Evolutionary conservation across 2,329 filamentous ascomycete species (phyloP).

Genomic region (Thielaviopsis ethacetica): DNA sequence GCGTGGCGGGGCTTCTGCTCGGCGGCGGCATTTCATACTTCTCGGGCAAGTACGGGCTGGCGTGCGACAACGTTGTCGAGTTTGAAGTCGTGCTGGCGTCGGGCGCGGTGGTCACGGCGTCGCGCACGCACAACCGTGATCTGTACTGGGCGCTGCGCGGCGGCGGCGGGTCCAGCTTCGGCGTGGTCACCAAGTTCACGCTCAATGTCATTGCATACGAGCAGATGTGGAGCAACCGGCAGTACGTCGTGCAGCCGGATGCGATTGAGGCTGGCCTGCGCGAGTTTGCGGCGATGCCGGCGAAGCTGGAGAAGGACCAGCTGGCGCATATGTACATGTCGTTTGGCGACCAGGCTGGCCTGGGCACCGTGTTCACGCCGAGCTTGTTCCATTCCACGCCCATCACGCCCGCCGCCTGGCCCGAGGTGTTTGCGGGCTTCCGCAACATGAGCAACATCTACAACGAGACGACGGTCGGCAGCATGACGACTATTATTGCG

Average conservation of each 20-base stretch:
- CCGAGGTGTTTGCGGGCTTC: neutral
- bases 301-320: constrained; percentile 7
- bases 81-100: constrained; percentile 29
- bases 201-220: constrained; percentile 22
- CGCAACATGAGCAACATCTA: neutral
- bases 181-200: constrained; percentile 34
- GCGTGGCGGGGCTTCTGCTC: constrained; percentile 17
- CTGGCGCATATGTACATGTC: constrained; percentile 13
- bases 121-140: constrained; percentile 25
- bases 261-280: neutral
- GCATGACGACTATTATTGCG: neutral
- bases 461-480: neutral
- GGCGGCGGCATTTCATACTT: constrained; percentile 15
- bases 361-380: constrained; percentile 16
- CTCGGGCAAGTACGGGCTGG: constrained; percentile 23
- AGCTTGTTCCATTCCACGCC: constrained; percentile 6
- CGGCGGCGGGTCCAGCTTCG: constrained; percentile 40
- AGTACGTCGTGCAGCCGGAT: neutral
- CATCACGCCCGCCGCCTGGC: constrained; percentile 15
- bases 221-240: constrained; percentile 19
- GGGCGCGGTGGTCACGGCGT: constrained; percentile 27
- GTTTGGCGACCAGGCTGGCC: constrained; percentile 18
- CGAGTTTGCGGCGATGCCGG: constrained; percentile 13
- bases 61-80: constrained; percentile 26
- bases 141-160: constrained; percentile 38